Base-by-base conservation (phyloP, 345 rosid genomes). In the Erysimum cheiranthoides region DNA sequence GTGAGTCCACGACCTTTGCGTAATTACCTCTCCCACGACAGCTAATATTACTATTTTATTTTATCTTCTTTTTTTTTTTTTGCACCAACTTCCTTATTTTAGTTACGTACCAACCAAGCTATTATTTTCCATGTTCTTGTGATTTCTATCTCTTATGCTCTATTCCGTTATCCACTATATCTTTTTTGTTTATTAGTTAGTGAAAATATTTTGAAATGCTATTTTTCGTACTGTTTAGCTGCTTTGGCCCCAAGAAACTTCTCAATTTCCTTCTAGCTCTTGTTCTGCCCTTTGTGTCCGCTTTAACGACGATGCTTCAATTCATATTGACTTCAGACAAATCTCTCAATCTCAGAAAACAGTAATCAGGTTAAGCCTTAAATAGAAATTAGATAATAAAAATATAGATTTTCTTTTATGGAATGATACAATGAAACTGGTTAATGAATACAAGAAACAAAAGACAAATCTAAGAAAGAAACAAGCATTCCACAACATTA, bases 1-100 rank as follows among this genome's bases (percentile, higher is more conserved):
- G 94, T 89, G 94, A 89, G 53, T 69, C 72, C 86, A 84, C 81
- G 76, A 79, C 62, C 74, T 32, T 60, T 68, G 10, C 18, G 61
- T 76, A 69, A 42, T 43, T 68, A 61, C 70, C 79, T 61, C 69
- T 61, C 16, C 32, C 74, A 69, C 25, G 60, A 61, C 70, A 61
- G 73, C 74, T 0, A 31, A 67, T 68, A 3, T 38, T 52, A 8
- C 17, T 59, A 43, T 4, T 56, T 50, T 4, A 11, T 2, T 12
- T 34, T 17, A 4, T 18, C 30, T 21, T 6, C 53, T 30, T 0
- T 16, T 62, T 50, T 30, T 0, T 16, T 62, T 50, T 63, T 30
- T 21, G 63, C 70, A 63, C 46, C 70, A 73, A 39, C 70, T 40
- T 63, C 18, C 64, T 31, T 10, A 25, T 66, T 66, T 54, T 10